Percentiles rank a stretch among this genome's conserved stretches.
These are phyloP conservation scores for Torrubiellomyces zombiae DNA, from an alignment of 2,329 filamentous ascomycete species.

Conservation along the genomic window DNA sequence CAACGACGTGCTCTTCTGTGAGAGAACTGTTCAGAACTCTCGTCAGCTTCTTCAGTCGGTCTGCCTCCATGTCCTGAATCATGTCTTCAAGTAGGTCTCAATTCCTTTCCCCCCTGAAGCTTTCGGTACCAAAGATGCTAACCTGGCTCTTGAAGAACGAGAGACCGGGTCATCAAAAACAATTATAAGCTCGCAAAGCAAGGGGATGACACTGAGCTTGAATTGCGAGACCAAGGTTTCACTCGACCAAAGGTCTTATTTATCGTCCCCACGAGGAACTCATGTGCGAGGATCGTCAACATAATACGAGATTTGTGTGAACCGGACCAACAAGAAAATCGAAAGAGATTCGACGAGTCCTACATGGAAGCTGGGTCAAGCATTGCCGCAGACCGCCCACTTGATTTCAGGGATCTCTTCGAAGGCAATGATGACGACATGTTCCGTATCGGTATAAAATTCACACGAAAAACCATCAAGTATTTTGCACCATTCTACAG, in stretches of 20 bases:
- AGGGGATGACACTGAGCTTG: constrained; percentile 45
- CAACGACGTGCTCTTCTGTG: constrained; percentile 61
- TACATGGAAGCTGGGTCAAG: constrained; percentile 52
- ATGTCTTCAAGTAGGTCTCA: constrained; percentile 61
- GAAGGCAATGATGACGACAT: constrained; percentile 94
- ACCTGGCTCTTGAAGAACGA: constrained; percentile 40
- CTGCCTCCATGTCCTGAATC: constrained; percentile 77
- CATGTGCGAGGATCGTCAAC: constrained; percentile 64
- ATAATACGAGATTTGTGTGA: constrained; percentile 59
- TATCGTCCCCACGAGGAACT: constrained; percentile 73
- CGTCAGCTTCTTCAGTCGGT: constrained; percentile 51
- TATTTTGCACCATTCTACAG: constrained; percentile 92
- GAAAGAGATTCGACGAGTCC: constrained; percentile 75
- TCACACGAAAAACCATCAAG: constrained; percentile 89
- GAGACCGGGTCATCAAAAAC: constrained; percentile 84
- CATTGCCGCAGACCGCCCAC: constrained; percentile 58
- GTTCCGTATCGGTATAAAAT: constrained; percentile 91
- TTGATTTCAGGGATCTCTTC: constrained; percentile 80
- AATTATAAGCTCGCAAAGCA: constrained; percentile 62
- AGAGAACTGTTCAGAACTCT: constrained; percentile 53
- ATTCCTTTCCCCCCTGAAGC: neutral
- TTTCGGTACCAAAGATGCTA: neutral
- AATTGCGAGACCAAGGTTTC: constrained; percentile 85
- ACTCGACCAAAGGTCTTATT: constrained; percentile 88
- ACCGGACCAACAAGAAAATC: constrained; percentile 87